Evolutionary conservation across 495 filamentous ascomycete genomes (phyloP).

Genomic region (Aspergillus nanangensis): DNA sequence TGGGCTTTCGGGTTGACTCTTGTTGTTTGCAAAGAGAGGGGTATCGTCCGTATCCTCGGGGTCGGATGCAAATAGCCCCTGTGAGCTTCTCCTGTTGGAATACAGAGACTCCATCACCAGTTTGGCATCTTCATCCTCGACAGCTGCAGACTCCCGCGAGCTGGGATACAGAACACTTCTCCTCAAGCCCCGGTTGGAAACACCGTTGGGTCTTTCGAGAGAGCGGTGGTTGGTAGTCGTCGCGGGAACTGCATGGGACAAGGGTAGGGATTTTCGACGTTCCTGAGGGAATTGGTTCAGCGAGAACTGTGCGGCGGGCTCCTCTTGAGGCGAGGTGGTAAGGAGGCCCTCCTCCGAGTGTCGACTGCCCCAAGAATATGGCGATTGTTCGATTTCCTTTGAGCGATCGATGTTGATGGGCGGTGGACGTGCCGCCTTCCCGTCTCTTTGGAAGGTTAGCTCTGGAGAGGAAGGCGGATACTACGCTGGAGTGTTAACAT

Average conservation of each 20-base stretch:
- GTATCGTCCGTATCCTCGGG: slow-evolving; percentile 36
- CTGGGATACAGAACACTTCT: slow-evolving; percentile 43
- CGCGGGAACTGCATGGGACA: slow-evolving; percentile 16
- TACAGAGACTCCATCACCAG: slow-evolving; percentile 59
- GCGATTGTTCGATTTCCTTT: slow-evolving; percentile 52
- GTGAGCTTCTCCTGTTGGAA: slow-evolving; percentile 32
- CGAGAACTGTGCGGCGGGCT: slow-evolving; percentile 1
- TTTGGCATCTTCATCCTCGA: slow-evolving; percentile 66
- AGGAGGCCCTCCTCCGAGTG: slow-evolving; percentile 62
- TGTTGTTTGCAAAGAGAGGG: slow-evolving; percentile 41
- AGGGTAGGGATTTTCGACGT: slow-evolving; percentile 19
- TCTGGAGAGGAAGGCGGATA: slow-evolving; percentile 19
- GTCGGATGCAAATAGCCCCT: slow-evolving; percentile 20
- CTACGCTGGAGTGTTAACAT: slow-evolving; percentile 7
- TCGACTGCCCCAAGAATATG: slow-evolving; percentile 65
- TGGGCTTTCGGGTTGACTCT: slow-evolving; percentile 7
- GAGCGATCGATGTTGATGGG: slow-evolving; percentile 57
- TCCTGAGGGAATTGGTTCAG: background rate
- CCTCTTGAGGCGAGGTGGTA: slow-evolving; percentile 18
- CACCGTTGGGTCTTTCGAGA: slow-evolving; percentile 23
- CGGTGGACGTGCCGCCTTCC: slow-evolving; percentile 34
- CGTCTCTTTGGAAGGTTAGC: slow-evolving; percentile 13
- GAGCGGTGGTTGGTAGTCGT: slow-evolving; percentile 36
- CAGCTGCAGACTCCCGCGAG: slow-evolving; percentile 36
- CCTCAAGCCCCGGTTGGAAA: slow-evolving; percentile 40